Conservation (phyloP, 257 asterid genomes). For the Fraxinus americana region DNA sequence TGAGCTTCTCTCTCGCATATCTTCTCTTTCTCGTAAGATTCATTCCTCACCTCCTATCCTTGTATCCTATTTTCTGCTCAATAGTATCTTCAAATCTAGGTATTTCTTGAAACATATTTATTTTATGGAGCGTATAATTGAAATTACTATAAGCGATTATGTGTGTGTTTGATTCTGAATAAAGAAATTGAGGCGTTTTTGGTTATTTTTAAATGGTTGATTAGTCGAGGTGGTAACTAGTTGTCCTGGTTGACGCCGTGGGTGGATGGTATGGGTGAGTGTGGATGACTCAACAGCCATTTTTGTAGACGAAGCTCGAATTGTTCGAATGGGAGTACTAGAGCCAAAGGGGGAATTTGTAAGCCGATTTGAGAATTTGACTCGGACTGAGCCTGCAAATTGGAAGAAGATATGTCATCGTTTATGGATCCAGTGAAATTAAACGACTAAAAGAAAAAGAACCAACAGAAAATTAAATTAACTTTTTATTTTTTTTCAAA, state of each 20-base stretch:
- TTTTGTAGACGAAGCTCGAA: conserved; percentile 28
- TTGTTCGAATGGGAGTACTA: conserved; percentile 22
- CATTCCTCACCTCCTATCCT: too few species aligned
- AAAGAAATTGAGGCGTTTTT: neutral
- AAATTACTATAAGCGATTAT: neutral
- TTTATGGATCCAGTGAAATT: neutral
- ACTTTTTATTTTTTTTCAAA: too few species aligned
- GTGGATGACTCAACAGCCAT: conserved; percentile 59
- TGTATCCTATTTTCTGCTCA: too few species aligned
- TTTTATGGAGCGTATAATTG: neutral
- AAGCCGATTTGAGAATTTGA: conserved; percentile 29
- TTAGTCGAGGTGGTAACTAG: conserved; percentile 43
- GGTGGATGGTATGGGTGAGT: conserved; percentile 51
- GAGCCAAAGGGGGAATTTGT: conserved; percentile 28
- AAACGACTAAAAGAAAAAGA: too few species aligned
- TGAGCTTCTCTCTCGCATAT: too few species aligned
- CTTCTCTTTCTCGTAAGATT: too few species aligned
- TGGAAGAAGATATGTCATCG: conserved; percentile 23
- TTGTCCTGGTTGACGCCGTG: conserved; percentile 60
- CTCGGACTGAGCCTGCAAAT: conserved; percentile 19
- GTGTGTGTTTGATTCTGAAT: neutral
- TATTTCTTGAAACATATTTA: neutral
- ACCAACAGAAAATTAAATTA: too few species aligned
- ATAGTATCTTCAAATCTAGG: too few species aligned
- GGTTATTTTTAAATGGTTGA: neutral